Percentiles rank a stretch among this genome's conserved stretches.
phyloP scores from a whole-genome alignment of 495 filamentous ascomycete species.

The Rusavskia elegans region DNA sequence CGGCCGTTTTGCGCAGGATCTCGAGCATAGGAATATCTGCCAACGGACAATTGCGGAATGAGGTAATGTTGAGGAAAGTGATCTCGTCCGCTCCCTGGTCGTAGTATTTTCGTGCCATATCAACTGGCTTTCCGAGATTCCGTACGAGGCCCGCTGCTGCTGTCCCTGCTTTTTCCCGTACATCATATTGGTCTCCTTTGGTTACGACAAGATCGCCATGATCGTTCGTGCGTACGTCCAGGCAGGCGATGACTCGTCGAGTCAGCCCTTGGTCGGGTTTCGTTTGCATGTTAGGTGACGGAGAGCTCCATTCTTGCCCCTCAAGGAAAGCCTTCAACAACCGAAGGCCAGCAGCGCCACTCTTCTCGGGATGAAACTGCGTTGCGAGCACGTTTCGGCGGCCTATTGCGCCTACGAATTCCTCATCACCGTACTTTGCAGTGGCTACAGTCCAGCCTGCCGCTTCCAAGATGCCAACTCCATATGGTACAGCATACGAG shows the following conservation, averaged over 20 bases:
- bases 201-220: slow-evolving; percentile 90
- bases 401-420: slow-evolving; percentile 81
- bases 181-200: slow-evolving; percentile 97
- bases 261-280: slow-evolving; percentile 51
- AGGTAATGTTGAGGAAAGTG: slow-evolving; percentile 95
- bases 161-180: slow-evolving; percentile 66
- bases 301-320: slow-evolving; percentile 34
- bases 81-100: slow-evolving; percentile 93
- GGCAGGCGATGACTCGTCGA: slow-evolving; percentile 78
- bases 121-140: slow-evolving; percentile 91
- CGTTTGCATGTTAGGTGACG: slow-evolving; percentile 11
- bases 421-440: slow-evolving; percentile 72
- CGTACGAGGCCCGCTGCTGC: slow-evolving; percentile 57
- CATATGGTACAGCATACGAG: slow-evolving; percentile 74
- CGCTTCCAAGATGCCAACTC: slow-evolving; percentile 49
- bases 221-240: slow-evolving; percentile 95
- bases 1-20: slow-evolving; percentile 66
- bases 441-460: slow-evolving; percentile 82
- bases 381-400: slow-evolving; percentile 75
- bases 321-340: slow-evolving; percentile 75
- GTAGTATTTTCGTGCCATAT: slow-evolving; percentile 88
- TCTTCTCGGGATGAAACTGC: slow-evolving; percentile 97
- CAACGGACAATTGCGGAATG: slow-evolving; percentile 85
- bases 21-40: slow-evolving; percentile 93
- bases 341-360: slow-evolving; percentile 70